Percentiles rank a stretch among this genome's conserved stretches.
Evolutionary conservation across 1,284 basidiomycete genomes (phyloP).

Genomic region (Austroboletus niveus): DNA sequence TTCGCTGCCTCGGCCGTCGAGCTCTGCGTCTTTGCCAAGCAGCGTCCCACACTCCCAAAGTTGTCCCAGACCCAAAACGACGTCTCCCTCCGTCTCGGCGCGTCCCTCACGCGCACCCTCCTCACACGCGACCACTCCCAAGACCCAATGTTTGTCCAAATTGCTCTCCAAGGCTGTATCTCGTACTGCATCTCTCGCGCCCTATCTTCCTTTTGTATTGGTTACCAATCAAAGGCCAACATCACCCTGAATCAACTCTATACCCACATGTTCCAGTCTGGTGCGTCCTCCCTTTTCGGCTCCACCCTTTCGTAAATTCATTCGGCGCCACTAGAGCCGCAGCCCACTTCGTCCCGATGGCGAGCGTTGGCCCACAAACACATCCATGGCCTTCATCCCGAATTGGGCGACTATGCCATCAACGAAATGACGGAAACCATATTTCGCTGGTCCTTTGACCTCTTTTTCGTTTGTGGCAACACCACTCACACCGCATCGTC

Average conservation of each 20-base stretch:
- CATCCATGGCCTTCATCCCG: constrained; percentile 65
- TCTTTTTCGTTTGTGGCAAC: constrained; percentile 62
- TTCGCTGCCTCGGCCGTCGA: constrained; percentile 73
- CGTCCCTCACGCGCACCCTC: constrained; percentile 56
- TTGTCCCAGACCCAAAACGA: constrained; percentile 52
- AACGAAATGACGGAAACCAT: constrained; percentile 69
- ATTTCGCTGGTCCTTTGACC: constrained; percentile 64
- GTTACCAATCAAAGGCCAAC: constrained; percentile 67
- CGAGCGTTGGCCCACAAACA: constrained; percentile 65
- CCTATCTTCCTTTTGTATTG: constrained; percentile 67
- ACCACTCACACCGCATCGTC: constrained; percentile 37
- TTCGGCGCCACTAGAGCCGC: constrained; percentile 49
- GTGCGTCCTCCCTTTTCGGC: constrained; percentile 37
- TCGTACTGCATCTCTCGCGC: constrained; percentile 63
- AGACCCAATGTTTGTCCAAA: constrained; percentile 70
- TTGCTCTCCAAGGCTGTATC: constrained; percentile 68
- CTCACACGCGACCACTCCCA: constrained; percentile 63
- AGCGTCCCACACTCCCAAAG: constrained; percentile 36
- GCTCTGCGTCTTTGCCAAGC: constrained; percentile 45
- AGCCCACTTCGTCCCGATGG: constrained; percentile 74
- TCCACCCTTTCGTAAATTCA: constrained; percentile 10
- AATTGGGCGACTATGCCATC: constrained; percentile 58
- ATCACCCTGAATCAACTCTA: constrained; percentile 64
- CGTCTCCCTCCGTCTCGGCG: constrained; percentile 58
- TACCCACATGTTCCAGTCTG: constrained; percentile 58